Base-by-base conservation (phyloP, 441 rosid species). In the Eruca vesicaria region DNA sequence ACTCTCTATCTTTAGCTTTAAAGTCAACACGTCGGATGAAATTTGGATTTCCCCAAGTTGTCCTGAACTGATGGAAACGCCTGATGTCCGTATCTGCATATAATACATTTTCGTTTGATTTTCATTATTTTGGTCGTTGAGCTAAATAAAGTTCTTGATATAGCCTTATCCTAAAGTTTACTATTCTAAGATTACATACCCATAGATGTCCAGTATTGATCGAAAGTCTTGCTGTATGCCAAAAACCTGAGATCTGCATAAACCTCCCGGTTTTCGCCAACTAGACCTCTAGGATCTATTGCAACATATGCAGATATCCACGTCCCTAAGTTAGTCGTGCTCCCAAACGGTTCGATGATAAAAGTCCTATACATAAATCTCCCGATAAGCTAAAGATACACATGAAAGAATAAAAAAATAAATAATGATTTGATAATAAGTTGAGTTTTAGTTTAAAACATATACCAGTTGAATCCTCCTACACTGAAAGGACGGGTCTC, bases 241-340 rank as follows among this genome's bases (percentile, higher is more conserved):
- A 69, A 26, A 69, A 69, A 69, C 16, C 38, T 38, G 3, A 38
- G 0, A 38, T 26, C 65, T 23, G 65, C 73, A 58, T 15, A 69
- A 23, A 69, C 73, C 41, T 57, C 73, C 0, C 28, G 56, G 56
- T 38, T 69, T 58, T 38, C 41, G 38, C 65, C 56, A 57, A 38
- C 65, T 23, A 69, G 9, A 0, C 73, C 73, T 38, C 18, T 21
- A 38, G 56, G 73, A 58, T 69, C 65, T 57, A 58, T 57, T 11
- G 65, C 8, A 38, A 69, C 73, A 3, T 10, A 58, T 16, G 28
- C 41, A 69, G 73, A 69, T 23, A 69, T 69, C 65, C 65, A 69
- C 11, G 19, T 11, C 41, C 65, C 65, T 15, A 3, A 0, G 18
- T 0, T n/a, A 58, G 14, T 38, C 12, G 0, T 15, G 64, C 0